Base-by-base conservation (phyloP, 2,329 filamentous ascomycete species). In the Lasiodiplodia gonubiensis region DNA sequence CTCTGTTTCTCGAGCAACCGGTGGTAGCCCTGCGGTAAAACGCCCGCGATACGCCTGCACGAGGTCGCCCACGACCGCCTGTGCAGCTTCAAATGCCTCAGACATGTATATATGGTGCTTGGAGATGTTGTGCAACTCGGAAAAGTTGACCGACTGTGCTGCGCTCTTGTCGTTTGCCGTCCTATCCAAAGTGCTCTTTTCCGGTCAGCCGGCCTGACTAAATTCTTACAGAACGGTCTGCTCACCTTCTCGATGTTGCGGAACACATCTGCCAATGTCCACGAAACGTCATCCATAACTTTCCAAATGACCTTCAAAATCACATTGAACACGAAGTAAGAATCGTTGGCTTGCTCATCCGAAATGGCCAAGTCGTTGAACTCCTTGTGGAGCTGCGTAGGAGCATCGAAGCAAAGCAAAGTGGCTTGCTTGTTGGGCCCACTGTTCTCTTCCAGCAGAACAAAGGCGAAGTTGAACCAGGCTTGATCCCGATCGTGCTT, bases 21-120 rank as follows among this genome's bases (percentile, higher is more conserved):
- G 67, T 61, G 18, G 67, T 57, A 10, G 57, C 4, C 16, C 35
- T 4, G 1, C n/a, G 8, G 5, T 4, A 8, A 16, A 14, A 3
- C 59, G 59, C 2, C n/a, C 1, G 57, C 14, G 55, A 65, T 67
- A 51, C 76, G 73, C 21, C 7, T 69, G 66, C 0, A 64, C 66
- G 33, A 80, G 67, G 23, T 70, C 70, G 7, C 75, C 70, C 3
- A 75, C 64, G 2, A 73, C 77, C n/a, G 70, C 68, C 2, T 74
- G 70, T 0, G 74, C 73, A 1, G 75, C 74, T 48, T 77, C 72
- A 46, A 73, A 74, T 21, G 76, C 75, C 70, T 81, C 79, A 21
- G 73, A 74, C 33, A 81, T 66, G 67, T 77, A 78, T 14, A 77
- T 78, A 46, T 73, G 71, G 57, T 81, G 76, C 67, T 80, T 80